Percentiles rank a stretch among this genome's conserved stretches.
Conservation (phyloP, 1,284 basidiomycete genomes). For the Chondrostereum purpureum region DNA sequence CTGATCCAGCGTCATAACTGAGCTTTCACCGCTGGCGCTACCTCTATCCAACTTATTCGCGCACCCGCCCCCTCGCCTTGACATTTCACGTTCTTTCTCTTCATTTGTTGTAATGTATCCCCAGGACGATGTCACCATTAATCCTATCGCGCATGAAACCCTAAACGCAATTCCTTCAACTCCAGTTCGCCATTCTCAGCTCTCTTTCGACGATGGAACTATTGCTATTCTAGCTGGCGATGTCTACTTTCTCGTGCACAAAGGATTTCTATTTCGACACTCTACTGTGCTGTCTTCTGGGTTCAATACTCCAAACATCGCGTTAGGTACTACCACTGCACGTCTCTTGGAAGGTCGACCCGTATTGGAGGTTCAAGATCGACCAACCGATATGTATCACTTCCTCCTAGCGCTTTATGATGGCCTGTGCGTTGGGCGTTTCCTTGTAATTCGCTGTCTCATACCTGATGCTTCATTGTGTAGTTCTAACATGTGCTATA, state of each 20-base stretch:
- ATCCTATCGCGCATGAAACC: constrained; percentile 23
- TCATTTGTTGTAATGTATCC: constrained; percentile 4
- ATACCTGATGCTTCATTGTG: constrained; percentile 7
- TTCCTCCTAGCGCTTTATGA: constrained; percentile 71
- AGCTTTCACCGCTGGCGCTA: too few relatives aligned
- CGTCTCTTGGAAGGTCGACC: constrained; percentile 46
- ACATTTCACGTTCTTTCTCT: constrained; percentile 8
- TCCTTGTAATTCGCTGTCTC: constrained; percentile 3
- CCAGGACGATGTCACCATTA: constrained; percentile 23
- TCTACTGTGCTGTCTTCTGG: constrained; percentile 41
- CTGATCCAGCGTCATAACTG: constrained; percentile 77
- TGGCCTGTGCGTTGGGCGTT: constrained; percentile 52
- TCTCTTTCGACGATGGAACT: constrained; percentile 65
- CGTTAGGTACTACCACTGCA: constrained; percentile 22
- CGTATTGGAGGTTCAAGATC: constrained; percentile 56
- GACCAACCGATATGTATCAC: constrained; percentile 58
- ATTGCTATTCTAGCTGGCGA: constrained; percentile 48
- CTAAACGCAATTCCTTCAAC: background rate
- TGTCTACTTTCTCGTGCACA: constrained; percentile 62
- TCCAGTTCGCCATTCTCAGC: constrained; percentile 38
- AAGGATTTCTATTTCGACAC: constrained; percentile 56
- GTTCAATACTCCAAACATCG: constrained; percentile 24
- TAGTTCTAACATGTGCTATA: constrained; percentile 9
- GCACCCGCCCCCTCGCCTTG: background rate
- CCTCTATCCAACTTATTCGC: background rate